Percentiles rank a stretch among this genome's conserved stretches.
phyloP scores from a whole-genome alignment of 2,329 filamentous ascomycete species.

The Apiospora pterosperma region DNA sequence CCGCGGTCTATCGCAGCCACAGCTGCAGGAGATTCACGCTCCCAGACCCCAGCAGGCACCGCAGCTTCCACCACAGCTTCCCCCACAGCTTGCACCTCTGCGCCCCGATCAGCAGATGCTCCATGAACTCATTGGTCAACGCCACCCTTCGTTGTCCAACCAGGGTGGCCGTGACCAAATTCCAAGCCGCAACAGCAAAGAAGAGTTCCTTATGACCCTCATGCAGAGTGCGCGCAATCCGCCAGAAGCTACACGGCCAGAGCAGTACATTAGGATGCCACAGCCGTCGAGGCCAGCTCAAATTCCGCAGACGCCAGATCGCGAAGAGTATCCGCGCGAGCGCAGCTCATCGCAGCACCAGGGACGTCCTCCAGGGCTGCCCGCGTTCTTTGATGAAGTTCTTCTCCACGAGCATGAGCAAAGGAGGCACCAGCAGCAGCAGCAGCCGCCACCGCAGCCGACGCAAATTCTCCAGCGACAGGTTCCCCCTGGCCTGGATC shows the following conservation, averaged over 20 bases:
- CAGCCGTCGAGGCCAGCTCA: slow-evolving; percentile 49
- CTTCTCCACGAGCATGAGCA: slow-evolving; percentile 48
- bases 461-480: slow-evolving; percentile 64
- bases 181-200: slow-evolving; percentile 54
- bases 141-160: slow-evolving; percentile 37
- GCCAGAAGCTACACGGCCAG: slow-evolving; percentile 47
- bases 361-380: slow-evolving; percentile 33
- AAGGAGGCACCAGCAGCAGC: neutral
- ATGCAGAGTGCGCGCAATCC: slow-evolving; percentile 60
- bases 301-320: slow-evolving; percentile 43
- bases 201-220: slow-evolving; percentile 81
- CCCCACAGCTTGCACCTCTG: slow-evolving; percentile 42
- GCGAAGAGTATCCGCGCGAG: slow-evolving; percentile 46
- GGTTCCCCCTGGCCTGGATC: slow-evolving; percentile 58
- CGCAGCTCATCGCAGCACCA: slow-evolving; percentile 32
- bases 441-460: slow-evolving; percentile 45
- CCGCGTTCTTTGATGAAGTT: slow-evolving; percentile 52
- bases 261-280: slow-evolving; percentile 51
- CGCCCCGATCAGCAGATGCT: slow-evolving; percentile 56
- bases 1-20: slow-evolving; percentile 12
- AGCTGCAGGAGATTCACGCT: slow-evolving; percentile 50
- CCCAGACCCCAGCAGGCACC: slow-evolving; percentile 38
- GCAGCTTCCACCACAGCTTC: slow-evolving; percentile 40
- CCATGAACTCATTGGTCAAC: slow-evolving; percentile 58
- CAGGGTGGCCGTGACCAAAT: slow-evolving; percentile 34